Conservation (phyloP, 2,329 filamentous ascomycete species). For the Alternaria consortialis region DNA sequence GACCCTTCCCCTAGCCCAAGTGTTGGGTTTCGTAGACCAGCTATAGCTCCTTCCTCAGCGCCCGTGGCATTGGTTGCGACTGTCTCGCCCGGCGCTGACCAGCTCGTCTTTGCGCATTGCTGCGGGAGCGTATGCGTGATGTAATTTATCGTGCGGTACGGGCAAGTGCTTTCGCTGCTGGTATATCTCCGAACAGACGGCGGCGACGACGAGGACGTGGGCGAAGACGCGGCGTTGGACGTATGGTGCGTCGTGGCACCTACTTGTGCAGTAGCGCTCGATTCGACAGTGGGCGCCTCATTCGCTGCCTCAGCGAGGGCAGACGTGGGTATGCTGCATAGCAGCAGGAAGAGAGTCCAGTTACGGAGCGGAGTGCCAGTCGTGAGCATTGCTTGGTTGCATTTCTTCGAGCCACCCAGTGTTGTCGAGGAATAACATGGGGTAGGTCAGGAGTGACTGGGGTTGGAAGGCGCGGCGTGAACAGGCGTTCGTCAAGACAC, state of each 20-base stretch:
- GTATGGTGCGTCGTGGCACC: slow-evolving; percentile 31
- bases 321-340: slow-evolving; percentile 43
- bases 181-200: slow-evolving; percentile 27
- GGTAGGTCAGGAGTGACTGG: slow-evolving; percentile 18
- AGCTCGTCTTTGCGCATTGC: slow-evolving; percentile 75
- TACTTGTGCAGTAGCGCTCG: slow-evolving; percentile 37
- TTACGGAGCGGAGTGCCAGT: slow-evolving; percentile 51
- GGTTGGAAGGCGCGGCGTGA: slow-evolving; percentile 22
- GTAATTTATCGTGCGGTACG: slow-evolving; percentile 76
- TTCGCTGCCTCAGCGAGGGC: slow-evolving; percentile 44
- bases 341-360: slow-evolving; percentile 47
- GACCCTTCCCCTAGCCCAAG: slow-evolving; percentile 19
- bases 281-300: slow-evolving; percentile 35
- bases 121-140: slow-evolving; percentile 81
- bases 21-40: slow-evolving; percentile 21
- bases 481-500: slow-evolving; percentile 32
- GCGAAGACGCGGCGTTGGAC: slow-evolving; percentile 21
- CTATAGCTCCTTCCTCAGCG: slow-evolving; percentile 19
- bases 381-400: slow-evolving; percentile 51
- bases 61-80: slow-evolving; percentile 20
- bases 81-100: slow-evolving; percentile 48
- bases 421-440: slow-evolving; percentile 24
- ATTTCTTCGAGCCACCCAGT: slow-evolving; percentile 40
- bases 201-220: slow-evolving; percentile 12
- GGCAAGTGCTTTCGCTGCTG: slow-evolving; percentile 55